Evolutionary conservation across 2,329 filamentous ascomycete species (phyloP), one percentile per base, ranked within the genome.

Genomic region (Alternaria ventricosa): DNA sequence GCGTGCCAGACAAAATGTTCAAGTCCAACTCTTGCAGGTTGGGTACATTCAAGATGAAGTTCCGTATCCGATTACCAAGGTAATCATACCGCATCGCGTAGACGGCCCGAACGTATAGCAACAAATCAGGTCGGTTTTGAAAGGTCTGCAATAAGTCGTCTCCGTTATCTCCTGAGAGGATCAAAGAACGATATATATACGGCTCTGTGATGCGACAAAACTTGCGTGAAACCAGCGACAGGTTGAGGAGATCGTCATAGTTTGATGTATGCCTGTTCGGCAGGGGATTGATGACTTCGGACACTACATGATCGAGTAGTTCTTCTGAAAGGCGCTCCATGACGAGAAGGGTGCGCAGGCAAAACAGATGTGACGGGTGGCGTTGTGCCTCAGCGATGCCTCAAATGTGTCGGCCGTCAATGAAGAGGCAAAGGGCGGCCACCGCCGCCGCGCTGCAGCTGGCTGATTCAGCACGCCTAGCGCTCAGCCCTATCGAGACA

Each of bases 291-390:
- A 18, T 20, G 22, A 57, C 49, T 10, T 63, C 53, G 7, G 23
- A 53, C 13, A 66, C 58, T 23, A 66, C 57, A 13, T 66, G 54
- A 23, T 64, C 64, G 20, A 66, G 49, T 30, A 66, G 23, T 47
- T 66, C 64, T 46, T 66, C 61, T 12, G 61, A 55, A 18, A 64
- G 61, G 23, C 10, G 54, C 23, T 66, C 57, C 64, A 66, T 66
- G 30, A 43, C 10, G 41, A 22, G 13, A 51, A 41, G 36, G n/a
- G 36, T 18, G 36, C 12, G 30, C 33, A 23, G 27, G 49, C 28
- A 10, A 30, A 51, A 28, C 22, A 25, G 33, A 13, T 51, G 25
- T 18, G 25, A 28, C 13, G 33, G 47, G 54, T 56, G 45, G 45
- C 43, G 43, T 22, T 53, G 15, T 20, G 54, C 25, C 7, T 59